Evolutionary conservation across 331 rosid genomes (phyloP), one percentile per base, ranked within the genome.

Genomic region (Saraca asoca): DNA sequence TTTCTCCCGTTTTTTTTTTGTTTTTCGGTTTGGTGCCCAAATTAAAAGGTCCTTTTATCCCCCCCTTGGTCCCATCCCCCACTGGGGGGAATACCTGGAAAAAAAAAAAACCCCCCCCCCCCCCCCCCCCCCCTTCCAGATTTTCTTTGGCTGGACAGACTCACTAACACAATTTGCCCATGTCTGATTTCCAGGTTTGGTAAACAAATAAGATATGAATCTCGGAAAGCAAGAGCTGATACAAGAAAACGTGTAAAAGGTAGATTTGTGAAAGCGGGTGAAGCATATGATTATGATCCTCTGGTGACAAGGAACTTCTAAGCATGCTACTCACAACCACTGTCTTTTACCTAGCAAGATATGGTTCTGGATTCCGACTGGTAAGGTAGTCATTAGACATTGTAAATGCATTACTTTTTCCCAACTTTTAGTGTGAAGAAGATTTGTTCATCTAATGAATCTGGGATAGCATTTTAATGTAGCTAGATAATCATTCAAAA

Each of bases 211-310:
- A 85, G 98, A 75, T 92, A 92, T 60, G 93, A 83, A 5, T 89
- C 95, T 58, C 91, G 96, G 49, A 92, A 92, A 78, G 91, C 91
- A 52, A 87, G 98, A 80, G 96, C 98, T 12, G 95, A 92, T 77
- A 87, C 95, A 17, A 79, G 98, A 74, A 92, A 87, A 78, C 91
- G 98, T 5, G 89, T 89, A 56, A 89, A 92, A 75, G 98, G 98
- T 45, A 81, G 98, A 78, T 85, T 92, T 75, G 95, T 89, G 65
- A 85, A 87, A 79, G 86, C 91, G 43, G 93, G 89, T 17, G 96
- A 87, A 81, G 95, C 69, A 66, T 89, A 82, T 76, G 96, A 89
- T 67, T 79, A 80, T 51, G 96, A 92, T 68, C 95, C 96, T 75
- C 84, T 56, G 18, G 65, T 53, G 79, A 51, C 68, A 43, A 74